A percentile compares a stretch with the other conserved stretches of the same genome.
Evolutionary conservation across 192 early-diverging fungal species (phyloP).

Genomic region (Coemansia pectinata): DNA sequence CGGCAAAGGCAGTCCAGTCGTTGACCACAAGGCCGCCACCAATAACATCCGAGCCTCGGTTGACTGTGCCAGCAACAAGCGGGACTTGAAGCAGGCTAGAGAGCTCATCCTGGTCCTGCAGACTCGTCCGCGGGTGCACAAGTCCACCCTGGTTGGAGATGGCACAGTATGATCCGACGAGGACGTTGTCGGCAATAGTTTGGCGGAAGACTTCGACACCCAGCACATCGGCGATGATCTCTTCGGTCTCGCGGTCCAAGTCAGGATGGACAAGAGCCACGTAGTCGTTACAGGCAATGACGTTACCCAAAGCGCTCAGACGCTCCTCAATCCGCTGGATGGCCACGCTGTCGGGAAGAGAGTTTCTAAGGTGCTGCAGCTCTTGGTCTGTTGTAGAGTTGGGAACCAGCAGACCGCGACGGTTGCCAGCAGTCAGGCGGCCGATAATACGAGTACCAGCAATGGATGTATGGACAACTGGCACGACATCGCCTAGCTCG

Average conservation of each 20-base stretch:
- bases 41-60: slow-evolving; percentile 97
- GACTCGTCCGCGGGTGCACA: slow-evolving; percentile 91
- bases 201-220: slow-evolving; percentile 98
- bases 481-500: slow-evolving; percentile 93
- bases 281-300: slow-evolving; percentile 99
- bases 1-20: slow-evolving; percentile 97
- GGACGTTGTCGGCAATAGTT: slow-evolving; percentile 96
- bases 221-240: slow-evolving; percentile 98
- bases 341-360: slow-evolving; percentile 86
- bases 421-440: slow-evolving; percentile 91
- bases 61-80: slow-evolving; percentile 96
- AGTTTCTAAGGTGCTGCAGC: slow-evolving; percentile 95
- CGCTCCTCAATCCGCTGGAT: slow-evolving; percentile 99
- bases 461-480: slow-evolving; percentile 95
- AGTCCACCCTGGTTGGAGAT: slow-evolving; percentile 98
- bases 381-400: slow-evolving; percentile 97
- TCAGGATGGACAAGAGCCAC: slow-evolving; percentile 98
- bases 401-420: slow-evolving; percentile 92
- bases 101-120: slow-evolving; percentile 98
- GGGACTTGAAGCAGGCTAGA: slow-evolving; percentile 96
- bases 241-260: slow-evolving; percentile 97
- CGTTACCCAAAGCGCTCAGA: slow-evolving; percentile 96
- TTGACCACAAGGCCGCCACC: slow-evolving; percentile 97
- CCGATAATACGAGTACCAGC: slow-evolving; percentile 97
- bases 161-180: slow-evolving; percentile 94